Evolutionary conservation across 2,329 filamentous ascomycete species (phyloP).

Genomic region (Microdochium nivale): DNA sequence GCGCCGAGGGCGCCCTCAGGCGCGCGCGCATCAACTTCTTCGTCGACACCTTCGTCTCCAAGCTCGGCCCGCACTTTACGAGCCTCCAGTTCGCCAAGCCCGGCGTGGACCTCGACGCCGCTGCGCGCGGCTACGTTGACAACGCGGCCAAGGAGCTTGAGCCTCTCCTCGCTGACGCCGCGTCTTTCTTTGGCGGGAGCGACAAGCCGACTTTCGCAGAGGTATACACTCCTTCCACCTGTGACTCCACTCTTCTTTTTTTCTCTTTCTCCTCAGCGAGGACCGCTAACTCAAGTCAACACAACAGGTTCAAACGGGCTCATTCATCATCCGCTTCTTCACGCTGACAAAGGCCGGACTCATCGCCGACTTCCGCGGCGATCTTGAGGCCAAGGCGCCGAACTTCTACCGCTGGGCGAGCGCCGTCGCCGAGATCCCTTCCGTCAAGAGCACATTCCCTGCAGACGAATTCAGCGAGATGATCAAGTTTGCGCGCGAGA

Average conservation of each 20-base stretch:
- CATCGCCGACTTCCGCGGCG: slow-evolving; percentile 36
- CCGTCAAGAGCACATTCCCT: slow-evolving; percentile 58
- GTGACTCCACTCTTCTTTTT: not conserved
- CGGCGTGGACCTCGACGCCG: slow-evolving; percentile 39
- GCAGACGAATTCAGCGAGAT: no score
- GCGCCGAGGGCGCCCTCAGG: slow-evolving; percentile 45
- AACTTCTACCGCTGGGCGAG: slow-evolving; percentile 61
- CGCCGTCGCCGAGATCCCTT: slow-evolving; percentile 51
- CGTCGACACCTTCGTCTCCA: slow-evolving; percentile 58
- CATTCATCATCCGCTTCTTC: slow-evolving; percentile 57
- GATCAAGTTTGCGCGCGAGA: no score
- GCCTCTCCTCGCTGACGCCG: slow-evolving; percentile 49
- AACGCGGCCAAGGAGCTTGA: slow-evolving; percentile 63
- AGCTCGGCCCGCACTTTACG: slow-evolving; percentile 34
- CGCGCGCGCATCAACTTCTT: slow-evolving; percentile 66
- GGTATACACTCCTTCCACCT: slow-evolving; percentile 34
- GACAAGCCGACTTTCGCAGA: slow-evolving; percentile 63
- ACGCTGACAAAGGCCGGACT: slow-evolving; percentile 44
- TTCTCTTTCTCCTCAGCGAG: no score
- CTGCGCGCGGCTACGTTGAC: slow-evolving; percentile 41
- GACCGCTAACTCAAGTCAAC: no score
- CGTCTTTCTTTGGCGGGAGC: slow-evolving; percentile 57
- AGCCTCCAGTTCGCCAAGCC: slow-evolving; percentile 27
- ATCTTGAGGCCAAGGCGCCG: slow-evolving; percentile 47
- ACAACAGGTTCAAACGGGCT: slow-evolving; percentile 49